A percentile compares a stretch with the other conserved stretches of the same genome.
phyloP scores from a whole-genome alignment of 2,329 filamentous ascomycete genomes.

The Acrodontium crateriforme region DNA sequence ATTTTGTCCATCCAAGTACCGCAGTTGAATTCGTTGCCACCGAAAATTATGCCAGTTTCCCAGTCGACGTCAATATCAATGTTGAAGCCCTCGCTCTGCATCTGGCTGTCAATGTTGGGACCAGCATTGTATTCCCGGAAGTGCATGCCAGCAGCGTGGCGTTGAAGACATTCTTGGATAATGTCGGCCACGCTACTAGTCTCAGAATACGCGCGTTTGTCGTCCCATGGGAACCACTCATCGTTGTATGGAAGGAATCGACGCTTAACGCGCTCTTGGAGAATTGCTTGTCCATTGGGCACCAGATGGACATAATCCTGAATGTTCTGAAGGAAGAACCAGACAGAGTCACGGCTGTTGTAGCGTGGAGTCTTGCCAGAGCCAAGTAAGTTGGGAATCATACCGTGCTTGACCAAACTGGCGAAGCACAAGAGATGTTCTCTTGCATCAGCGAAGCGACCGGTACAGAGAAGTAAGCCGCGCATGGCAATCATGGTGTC shows the following conservation, averaged over 20 bases:
- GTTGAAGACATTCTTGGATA: conserved; percentile 83
- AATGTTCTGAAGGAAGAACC: conserved; percentile 94
- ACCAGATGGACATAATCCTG: conserved; percentile 81
- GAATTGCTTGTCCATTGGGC: conserved; percentile 58
- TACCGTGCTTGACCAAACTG: conserved; percentile 92
- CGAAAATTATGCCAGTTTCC: conserved; percentile 80
- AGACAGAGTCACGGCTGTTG: conserved; percentile 90
- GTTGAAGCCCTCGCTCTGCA: conserved; percentile 84
- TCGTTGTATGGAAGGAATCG: conserved; percentile 93
- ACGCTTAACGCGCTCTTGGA: conserved; percentile 64
- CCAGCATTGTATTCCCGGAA: conserved; percentile 94
- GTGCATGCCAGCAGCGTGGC: conserved; percentile 78
- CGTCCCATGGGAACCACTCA: conserved; percentile 75
- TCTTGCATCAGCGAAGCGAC: conserved; percentile 73
- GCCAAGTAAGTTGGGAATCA: conserved; percentile 89
- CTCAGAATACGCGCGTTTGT: conserved; percentile 71
- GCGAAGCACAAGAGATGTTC: conserved; percentile 93
- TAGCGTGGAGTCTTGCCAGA: conserved; percentile 78
- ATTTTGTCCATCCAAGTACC: conserved; percentile 99
- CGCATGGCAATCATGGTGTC: conserved; percentile 94
- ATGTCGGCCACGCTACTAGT: conserved; percentile 76
- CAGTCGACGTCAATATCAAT: conserved; percentile 86
- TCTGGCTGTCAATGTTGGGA: conserved; percentile 75
- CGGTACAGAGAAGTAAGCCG: conserved; percentile 81
- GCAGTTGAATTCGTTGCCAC: conserved; percentile 87